Evolutionary conservation across 1,139 yeast genomes (phyloP).

Genomic region (Yamadazyma triangularis): DNA sequence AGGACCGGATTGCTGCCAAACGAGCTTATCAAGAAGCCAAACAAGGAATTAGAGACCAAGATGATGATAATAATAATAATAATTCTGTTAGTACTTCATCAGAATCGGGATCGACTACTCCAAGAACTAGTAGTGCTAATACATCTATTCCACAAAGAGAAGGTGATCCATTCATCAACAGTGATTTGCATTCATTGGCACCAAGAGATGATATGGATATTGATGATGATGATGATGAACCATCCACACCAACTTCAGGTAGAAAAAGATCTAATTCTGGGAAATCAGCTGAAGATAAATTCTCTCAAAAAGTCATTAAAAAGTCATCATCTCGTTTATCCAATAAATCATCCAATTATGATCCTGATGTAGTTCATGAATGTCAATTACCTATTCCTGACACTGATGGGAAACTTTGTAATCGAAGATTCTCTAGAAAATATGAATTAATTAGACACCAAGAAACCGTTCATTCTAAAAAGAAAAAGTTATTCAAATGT

Average conservation of each 20-base stretch:
- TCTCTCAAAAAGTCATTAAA: conserved; percentile 22
- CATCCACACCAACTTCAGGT: too few relatives aligned
- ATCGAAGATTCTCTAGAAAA: conserved; percentile 85
- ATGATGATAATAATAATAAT: not conserved
- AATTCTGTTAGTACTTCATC: not conserved
- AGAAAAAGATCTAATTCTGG: conserved; percentile 17
- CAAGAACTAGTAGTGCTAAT: conserved; percentile 10
- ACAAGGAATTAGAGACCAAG: not conserved
- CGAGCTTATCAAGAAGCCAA: not conserved
- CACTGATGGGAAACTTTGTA: conserved; percentile 55
- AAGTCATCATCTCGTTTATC: conserved; percentile 20
- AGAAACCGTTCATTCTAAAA: conserved; percentile 90
- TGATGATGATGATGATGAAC: too few relatives aligned
- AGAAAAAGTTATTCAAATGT: conserved; percentile 82
- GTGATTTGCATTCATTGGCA: conserved; percentile 18
- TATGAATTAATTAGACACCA: conserved; percentile 94
- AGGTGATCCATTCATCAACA: conserved; percentile 24
- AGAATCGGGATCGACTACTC: not conserved
- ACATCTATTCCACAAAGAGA: conserved; percentile 11
- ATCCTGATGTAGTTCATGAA: conserved; percentile 48
- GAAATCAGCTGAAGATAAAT: conserved; percentile 22
- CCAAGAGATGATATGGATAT: too few relatives aligned
- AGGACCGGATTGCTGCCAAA: not conserved
- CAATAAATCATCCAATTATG: conserved; percentile 41
- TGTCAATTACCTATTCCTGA: conserved; percentile 47